Conservation (phyloP, 176 grass and related monocot species). For the Oryza rufipogon region DNA sequence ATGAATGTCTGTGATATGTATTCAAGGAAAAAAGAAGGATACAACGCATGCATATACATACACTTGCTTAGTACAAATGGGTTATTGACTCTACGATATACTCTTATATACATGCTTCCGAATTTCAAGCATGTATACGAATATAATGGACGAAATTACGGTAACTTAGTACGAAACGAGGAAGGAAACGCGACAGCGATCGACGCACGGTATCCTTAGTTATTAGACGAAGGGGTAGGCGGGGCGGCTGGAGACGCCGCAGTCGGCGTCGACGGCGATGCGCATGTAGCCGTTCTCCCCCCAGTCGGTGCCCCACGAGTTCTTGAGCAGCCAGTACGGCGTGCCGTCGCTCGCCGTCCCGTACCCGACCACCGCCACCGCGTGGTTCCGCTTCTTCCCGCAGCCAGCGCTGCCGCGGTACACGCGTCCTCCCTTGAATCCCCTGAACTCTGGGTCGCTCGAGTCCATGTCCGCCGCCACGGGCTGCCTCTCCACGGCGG, state of each 20-base stretch:
- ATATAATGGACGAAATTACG: too few relatives aligned
- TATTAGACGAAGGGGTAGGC: conserved; percentile 37
- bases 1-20: too few relatives aligned
- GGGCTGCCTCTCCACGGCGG: conserved; percentile 38
- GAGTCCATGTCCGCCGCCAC: conserved; percentile 50
- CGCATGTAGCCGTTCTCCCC: conserved; percentile 61
- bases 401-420: conserved; percentile 47
- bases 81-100: too few relatives aligned
- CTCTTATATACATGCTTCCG: too few relatives aligned
- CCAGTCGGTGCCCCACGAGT: conserved; percentile 57
- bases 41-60: too few relatives aligned
- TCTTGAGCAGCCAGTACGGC: conserved; percentile 68
- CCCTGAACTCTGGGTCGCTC: conserved; percentile 38
- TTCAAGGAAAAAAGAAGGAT: too few relatives aligned
- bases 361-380: conserved; percentile 53
- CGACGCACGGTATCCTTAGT: too few relatives aligned
- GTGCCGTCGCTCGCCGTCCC: conserved; percentile 13
- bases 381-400: conserved; percentile 56
- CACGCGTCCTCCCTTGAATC: conserved; percentile 40
- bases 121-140: too few relatives aligned
- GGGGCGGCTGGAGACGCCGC: conserved; percentile 30
- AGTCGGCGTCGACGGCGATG: conserved; percentile 10
- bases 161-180: too few relatives aligned
- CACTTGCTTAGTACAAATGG: too few relatives aligned
- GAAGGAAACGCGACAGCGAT: too few relatives aligned